Conservation (phyloP, 1,284 basidiomycete genomes). For the Tilletiopsis washingtonensis region DNA sequence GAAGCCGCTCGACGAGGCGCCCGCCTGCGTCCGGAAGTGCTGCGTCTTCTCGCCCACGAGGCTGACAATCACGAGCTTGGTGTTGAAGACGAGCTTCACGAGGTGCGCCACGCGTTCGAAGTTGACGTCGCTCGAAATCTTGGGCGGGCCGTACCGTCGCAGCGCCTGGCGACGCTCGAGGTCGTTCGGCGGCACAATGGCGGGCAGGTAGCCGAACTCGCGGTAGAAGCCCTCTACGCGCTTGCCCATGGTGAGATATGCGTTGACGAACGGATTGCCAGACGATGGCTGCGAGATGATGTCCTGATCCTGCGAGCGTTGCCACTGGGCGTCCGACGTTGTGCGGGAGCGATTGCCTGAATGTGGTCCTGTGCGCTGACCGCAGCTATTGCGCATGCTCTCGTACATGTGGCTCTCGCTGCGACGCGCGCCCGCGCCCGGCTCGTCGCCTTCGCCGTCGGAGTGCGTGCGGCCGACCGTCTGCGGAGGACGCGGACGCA, state of each 20-base stretch:
- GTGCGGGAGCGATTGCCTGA: neutral
- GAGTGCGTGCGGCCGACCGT: neutral
- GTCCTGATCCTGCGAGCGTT: neutral
- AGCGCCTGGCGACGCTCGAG: constrained; percentile 27
- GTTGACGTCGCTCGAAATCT: constrained; percentile 64
- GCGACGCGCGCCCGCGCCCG: neutral
- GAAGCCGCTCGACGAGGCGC: constrained; percentile 33
- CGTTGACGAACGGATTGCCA: neutral
- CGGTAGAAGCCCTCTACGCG: constrained; percentile 34
- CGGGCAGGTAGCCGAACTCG: constrained; percentile 34
- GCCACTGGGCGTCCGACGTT: too few relatives aligned
- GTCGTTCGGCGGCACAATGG: constrained; percentile 36
- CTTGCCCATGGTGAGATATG: constrained; percentile 25
- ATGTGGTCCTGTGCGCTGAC: neutral
- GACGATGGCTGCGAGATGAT: neutral
- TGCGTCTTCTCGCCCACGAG: constrained; percentile 74
- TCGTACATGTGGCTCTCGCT: neutral
- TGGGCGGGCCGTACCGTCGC: constrained; percentile 34
- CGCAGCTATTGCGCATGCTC: neutral
- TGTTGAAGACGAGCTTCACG: constrained; percentile 84
- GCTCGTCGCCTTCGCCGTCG: neutral
- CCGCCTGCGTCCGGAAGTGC: constrained; percentile 79
- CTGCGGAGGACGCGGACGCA: too few relatives aligned
- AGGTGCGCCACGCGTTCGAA: constrained; percentile 84
- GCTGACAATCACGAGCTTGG: constrained; percentile 73